Base-by-base conservation (phyloP, 805 yeast genomes). In the Blastobotrys attinorum region DNA sequence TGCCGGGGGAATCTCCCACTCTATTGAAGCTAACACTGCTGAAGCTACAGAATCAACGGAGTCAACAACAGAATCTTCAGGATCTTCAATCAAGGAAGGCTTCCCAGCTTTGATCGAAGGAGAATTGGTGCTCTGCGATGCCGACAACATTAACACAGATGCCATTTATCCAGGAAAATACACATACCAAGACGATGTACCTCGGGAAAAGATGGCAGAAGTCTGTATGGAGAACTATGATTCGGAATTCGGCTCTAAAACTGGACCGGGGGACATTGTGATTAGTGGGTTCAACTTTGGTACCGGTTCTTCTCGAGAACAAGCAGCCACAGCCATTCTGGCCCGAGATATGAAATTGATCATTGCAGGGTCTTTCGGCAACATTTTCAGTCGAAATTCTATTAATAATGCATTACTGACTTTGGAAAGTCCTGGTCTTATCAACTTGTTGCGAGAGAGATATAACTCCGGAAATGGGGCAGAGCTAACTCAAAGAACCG, bases 211-310 rank as follows among this genome's bases (percentile, higher is more conserved):
- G 62, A 92, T 92, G 99, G 98, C 98, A 29, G 84, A 90, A 65
- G 98, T 92, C 38, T 92, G 98, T 70, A 92, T 92, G 99, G 98
- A 92, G 67, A 92, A 92, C 70, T 92, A 92, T 66, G 99, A 92
- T 64, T 62, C 85, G 11, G 95, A 89, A 52, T 92, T 92, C 64
- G 81, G 83, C 46, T 50, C 66, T 23, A 89, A 87, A 71, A 84
- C 94, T 23, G 71, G 78, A 49, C 76, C 95, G 3, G 87, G 90
- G 39, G 99, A 92, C 64, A 88, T 92, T 54, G 76, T 92, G 45
- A 77, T 92, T 38, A 78, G 89, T 45, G 99, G 99, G 15, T 92
- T 70, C 72, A 92, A 92, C 63, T 92, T 92, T 62, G 99, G 99
- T 55, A 92, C 98, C 8, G 98, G 99, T 38, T 89, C 97, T 6